phyloP scores from a whole-genome alignment of 1,139 yeast species.

The Nematodospora anomalae region DNA sequence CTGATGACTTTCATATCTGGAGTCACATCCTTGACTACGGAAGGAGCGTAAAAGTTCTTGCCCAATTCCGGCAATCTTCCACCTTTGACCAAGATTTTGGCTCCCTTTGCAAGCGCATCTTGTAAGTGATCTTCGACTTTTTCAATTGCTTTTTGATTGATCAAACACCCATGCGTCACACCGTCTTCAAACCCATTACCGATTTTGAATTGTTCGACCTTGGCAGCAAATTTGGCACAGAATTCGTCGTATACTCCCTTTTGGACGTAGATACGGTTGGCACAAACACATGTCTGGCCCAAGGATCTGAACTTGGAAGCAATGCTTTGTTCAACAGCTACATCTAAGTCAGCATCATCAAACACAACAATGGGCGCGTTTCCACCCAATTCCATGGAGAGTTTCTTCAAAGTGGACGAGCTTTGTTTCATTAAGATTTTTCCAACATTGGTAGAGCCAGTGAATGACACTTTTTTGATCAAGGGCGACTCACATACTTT shows the following conservation, averaged over 20 bases:
- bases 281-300: conserved; percentile 93
- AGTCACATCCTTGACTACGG: conserved; percentile 41
- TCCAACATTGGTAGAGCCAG: conserved; percentile 62
- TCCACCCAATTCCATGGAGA: conserved; percentile 55
- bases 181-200: conserved; percentile 46
- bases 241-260: conserved; percentile 64
- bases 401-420: conserved; percentile 45
- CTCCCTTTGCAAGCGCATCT: conserved; percentile 46
- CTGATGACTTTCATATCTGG: conserved; percentile 39
- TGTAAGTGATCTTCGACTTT: conserved; percentile 42
- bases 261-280: conserved; percentile 79
- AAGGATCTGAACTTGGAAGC: conserved; percentile 62
- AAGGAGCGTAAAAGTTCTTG: conserved; percentile 39
- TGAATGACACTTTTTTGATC: conserved; percentile 53
- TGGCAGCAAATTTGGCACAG: conserved; percentile 33
- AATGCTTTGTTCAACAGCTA: conserved; percentile 51
- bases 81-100: conserved; percentile 41
- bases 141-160: conserved; percentile 38
- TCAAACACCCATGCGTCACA: conserved; percentile 48
- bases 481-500: conserved; percentile 38
- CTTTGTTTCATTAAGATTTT: conserved; percentile 50
- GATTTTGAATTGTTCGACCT: conserved; percentile 34
- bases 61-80: conserved; percentile 42
- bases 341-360: conserved; percentile 49
- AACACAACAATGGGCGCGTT: conserved; percentile 52